Conservation (phyloP, 805 yeast species). For the Yamadazyma phyllophila region DNA sequence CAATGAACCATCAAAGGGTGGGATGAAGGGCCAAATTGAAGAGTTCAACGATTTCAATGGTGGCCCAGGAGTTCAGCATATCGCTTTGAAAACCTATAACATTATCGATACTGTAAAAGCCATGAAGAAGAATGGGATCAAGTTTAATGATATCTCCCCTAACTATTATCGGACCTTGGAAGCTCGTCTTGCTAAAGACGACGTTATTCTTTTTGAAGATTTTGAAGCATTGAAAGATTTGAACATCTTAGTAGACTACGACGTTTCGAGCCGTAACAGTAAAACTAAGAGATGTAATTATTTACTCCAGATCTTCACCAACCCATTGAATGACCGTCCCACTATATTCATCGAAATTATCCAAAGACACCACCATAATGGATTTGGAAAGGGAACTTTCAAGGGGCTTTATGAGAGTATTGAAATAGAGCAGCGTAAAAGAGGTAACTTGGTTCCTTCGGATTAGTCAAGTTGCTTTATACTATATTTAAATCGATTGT, state of each 20-base stretch:
- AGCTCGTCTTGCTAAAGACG: slow-evolving; percentile 43
- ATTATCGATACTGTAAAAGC: slow-evolving; percentile 55
- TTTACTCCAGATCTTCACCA: slow-evolving; percentile 74
- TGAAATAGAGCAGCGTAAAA: slow-evolving; percentile 67
- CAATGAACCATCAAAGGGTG: slow-evolving; percentile 77
- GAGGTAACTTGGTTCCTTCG: slow-evolving; percentile 57
- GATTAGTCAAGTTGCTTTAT: neutral
- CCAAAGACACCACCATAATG: slow-evolving; percentile 75
- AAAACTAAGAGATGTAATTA: slow-evolving; percentile 49
- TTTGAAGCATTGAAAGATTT: slow-evolving; percentile 47
- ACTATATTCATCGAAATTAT: slow-evolving; percentile 80
- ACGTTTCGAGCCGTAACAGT: slow-evolving; percentile 42
- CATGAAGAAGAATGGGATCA: slow-evolving; percentile 62
- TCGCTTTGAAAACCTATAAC: slow-evolving; percentile 65
- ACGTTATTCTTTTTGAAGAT: slow-evolving; percentile 49
- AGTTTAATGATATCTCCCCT: slow-evolving; percentile 61
- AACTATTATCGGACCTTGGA: slow-evolving; percentile 55
- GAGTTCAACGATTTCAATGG: slow-evolving; percentile 72
- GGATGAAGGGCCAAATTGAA: slow-evolving; percentile 71
- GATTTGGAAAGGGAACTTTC: slow-evolving; percentile 89
- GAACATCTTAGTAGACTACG: slow-evolving; percentile 73
- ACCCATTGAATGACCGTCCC: slow-evolving; percentile 75
- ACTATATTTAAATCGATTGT: too few species aligned
- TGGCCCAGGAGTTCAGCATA: slow-evolving; percentile 85
- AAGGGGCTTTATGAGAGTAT: slow-evolving; percentile 77